These are phyloP conservation scores for Cystofilobasidium macerans DNA, from an alignment of 768 basidiomycete species.

Conservation along the genomic window DNA sequence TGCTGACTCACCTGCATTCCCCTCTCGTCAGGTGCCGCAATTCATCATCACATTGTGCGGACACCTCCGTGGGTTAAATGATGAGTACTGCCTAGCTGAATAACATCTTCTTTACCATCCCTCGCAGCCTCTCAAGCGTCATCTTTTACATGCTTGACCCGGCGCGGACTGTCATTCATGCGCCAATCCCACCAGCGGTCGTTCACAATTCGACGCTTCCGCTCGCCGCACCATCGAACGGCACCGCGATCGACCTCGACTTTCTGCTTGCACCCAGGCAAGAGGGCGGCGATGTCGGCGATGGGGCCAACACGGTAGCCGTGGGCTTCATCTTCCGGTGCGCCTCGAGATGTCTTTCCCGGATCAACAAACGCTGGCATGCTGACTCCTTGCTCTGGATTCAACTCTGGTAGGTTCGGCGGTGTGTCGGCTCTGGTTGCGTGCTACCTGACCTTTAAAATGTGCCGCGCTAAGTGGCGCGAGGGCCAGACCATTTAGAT, in stretches of 20 bases:
- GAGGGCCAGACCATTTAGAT: constrained; percentile 18
- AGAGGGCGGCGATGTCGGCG: constrained; percentile 31
- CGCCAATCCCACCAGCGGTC: constrained; percentile 24
- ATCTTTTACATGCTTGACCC: constrained; percentile 80
- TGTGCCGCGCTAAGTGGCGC: constrained; percentile 14
- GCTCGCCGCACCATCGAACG: neutral
- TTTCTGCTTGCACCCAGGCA: no score
- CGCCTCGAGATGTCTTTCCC: constrained; percentile 33
- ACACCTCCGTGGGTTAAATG: neutral
- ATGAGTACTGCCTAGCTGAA: neutral
- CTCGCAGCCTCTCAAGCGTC: constrained; percentile 51
- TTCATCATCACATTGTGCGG: constrained; percentile 66
- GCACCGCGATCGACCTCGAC: neutral
- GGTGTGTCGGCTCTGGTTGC: constrained; percentile 18
- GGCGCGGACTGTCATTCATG: constrained; percentile 30
- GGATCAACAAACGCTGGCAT: no score
- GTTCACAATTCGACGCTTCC: neutral
- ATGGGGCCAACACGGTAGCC: constrained; percentile 49
- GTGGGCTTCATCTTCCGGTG: constrained; percentile 71
- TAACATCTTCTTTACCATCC: neutral
- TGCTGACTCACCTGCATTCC: neutral
- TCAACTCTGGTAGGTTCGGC: constrained; percentile 8
- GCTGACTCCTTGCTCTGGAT: neutral
- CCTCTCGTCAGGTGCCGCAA: constrained; percentile 54
- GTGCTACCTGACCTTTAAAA: constrained; percentile 15